These are phyloP conservation scores for Psidium friedrichsthalianum DNA, from an alignment of 345 rosid genomes.

Conservation along the genomic window DNA sequence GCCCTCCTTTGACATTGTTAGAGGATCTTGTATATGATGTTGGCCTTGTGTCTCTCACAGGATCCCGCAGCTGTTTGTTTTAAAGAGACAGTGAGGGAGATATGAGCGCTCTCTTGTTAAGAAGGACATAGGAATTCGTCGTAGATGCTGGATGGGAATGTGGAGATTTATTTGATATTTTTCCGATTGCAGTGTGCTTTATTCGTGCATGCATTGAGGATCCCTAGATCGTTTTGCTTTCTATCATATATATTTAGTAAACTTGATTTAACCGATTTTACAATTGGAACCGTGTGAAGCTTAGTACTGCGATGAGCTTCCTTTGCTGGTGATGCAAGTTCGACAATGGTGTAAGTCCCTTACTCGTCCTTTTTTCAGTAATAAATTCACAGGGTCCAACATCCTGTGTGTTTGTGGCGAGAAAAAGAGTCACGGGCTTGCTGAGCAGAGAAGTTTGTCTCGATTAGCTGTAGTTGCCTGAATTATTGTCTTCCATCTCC, in stretches of 20 bases:
- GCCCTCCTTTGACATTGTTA: neutral
- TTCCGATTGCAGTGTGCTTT: neutral
- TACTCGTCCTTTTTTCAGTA: neutral
- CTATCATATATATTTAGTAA: neutral
- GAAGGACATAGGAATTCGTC: neutral
- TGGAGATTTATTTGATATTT: neutral
- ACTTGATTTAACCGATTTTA: constrained; percentile 48
- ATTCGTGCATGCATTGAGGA: neutral
- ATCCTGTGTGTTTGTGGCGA: neutral
- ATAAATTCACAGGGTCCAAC: neutral
- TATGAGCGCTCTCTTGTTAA: neutral
- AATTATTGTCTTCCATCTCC: neutral
- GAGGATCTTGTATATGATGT: neutral
- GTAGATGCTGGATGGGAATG: neutral
- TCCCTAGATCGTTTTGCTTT: neutral
- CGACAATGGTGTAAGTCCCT: constrained; percentile 54
- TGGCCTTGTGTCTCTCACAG: neutral
- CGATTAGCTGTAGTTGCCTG: neutral
- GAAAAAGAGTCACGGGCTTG: neutral
- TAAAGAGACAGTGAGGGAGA: neutral
- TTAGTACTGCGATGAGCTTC: constrained; percentile 94
- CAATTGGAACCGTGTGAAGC: constrained; percentile 94
- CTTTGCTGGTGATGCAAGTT: constrained; percentile 62
- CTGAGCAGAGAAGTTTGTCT: neutral
- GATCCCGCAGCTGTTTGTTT: neutral